Percentiles rank a stretch among this genome's conserved stretches.
These are phyloP conservation scores for Ampelomyces quisqualis DNA, from an alignment of 2,329 filamentous ascomycete species.

Conservation along the genomic window DNA sequence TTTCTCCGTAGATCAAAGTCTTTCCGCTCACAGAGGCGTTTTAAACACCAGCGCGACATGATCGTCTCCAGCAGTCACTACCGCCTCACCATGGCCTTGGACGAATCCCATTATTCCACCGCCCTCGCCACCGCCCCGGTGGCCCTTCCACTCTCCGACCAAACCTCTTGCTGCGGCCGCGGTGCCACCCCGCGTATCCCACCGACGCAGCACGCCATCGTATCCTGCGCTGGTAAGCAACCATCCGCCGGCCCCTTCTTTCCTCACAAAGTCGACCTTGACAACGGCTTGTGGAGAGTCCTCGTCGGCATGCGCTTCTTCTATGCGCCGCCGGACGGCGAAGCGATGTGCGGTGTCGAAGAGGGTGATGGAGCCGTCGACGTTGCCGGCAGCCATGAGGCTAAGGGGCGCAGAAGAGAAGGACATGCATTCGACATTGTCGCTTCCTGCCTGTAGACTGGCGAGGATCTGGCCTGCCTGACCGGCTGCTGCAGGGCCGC, in stretches of 20 bases:
- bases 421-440: constrained; percentile 75
- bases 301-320: constrained; percentile 70
- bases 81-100: constrained; percentile 69
- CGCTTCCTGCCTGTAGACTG: constrained; percentile 73
- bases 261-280: constrained; percentile 81
- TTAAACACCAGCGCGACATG: constrained; percentile 32
- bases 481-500: constrained; percentile 43
- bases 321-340: constrained; percentile 78
- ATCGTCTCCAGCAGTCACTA: constrained; percentile 92
- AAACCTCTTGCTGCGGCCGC: constrained; percentile 68
- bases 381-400: constrained; percentile 63
- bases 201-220: constrained; percentile 85
- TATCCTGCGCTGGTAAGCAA: constrained; percentile 85
- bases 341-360: constrained; percentile 87
- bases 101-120: constrained; percentile 91
- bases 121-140: constrained; percentile 78
- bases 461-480: constrained; percentile 76
- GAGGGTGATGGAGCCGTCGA: constrained; percentile 72
- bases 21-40: constrained; percentile 22
- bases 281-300: constrained; percentile 86
- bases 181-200: constrained; percentile 75
- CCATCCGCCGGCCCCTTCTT: constrained; percentile 53
- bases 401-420: constrained; percentile 63
- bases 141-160: constrained; percentile 85
- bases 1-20: too few relatives aligned